Base-by-base conservation (phyloP, 805 yeast genomes). In the Jamesozyma piceae region DNA sequence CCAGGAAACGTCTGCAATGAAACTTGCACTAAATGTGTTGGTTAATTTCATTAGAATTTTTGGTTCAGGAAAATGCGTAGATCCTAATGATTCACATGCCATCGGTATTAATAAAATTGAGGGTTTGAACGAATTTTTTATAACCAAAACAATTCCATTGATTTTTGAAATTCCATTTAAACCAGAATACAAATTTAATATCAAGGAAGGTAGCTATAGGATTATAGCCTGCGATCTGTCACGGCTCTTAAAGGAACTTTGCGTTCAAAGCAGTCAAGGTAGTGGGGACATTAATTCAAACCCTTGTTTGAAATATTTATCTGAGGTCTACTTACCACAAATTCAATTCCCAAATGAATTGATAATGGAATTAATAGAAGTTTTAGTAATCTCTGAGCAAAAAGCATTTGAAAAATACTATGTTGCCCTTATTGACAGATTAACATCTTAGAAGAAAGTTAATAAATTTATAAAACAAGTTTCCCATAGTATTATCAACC, bases 91-190 rank as follows among this genome's bases (percentile, higher is more conserved):
- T 56, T 69, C 59, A 22, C 64, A 69, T 36, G 73, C 75, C 20
- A 69, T 72, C 32, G 61, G 53, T 6, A 60, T 70, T 33, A 51
- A 52, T 10, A 65, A 72, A 21, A 65, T 84, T 39, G 89, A 82
- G 15, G 85, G 92, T 5, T 75, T 85, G 38, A 81, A 82, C 43
- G 78, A 75, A 35, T 75, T 77, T 54, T 71, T 89, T 45, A 75
- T 85, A 62, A 77, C 79, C 39, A 80, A 79, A 49, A 69, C 78
- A 22, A 73, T 88, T 3, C 73, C 80, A 39, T 65, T 85, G 42
- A 71, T 80, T 29, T 83, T 87, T 66, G 89, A 86, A 59, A 67
- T 87, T 38, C 86, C 95, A n/a, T 80, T 85, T 58, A 79, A 82
- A 51, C 74, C 79, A 29, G 73, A 73, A 27, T 60, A 60, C 38